Percentiles rank a stretch among this genome's conserved stretches.
Conservation (phyloP, 768 basidiomycete genomes). For the Auriscalpium microsporum region DNA sequence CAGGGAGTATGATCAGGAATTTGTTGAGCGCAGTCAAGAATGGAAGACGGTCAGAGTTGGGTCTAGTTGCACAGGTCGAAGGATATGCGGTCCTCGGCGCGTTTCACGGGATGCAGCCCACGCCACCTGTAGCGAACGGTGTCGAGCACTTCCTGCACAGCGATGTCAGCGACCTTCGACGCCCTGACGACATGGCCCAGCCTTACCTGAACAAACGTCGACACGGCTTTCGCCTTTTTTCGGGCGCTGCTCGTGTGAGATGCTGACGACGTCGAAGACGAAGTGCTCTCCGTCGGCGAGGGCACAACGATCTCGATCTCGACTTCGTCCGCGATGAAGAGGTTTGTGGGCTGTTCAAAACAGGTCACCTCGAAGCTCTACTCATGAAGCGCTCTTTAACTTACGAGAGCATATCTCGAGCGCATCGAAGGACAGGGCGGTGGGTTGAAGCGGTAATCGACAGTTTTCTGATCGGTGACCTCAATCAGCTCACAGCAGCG, state of each 20-base stretch:
- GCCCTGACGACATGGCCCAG: too few species aligned
- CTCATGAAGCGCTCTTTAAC: background rate
- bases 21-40: too few species aligned
- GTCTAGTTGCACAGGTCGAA: slow-evolving; percentile 10
- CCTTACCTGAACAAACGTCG: slow-evolving; percentile 3
- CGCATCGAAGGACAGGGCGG: slow-evolving; percentile 8
- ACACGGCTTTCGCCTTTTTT: background rate
- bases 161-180: background rate
- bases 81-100: slow-evolving; percentile 3
- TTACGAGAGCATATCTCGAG: slow-evolving; percentile 15
- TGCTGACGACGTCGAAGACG: background rate
- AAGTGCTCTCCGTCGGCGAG: slow-evolving; percentile 1
- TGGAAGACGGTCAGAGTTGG: too few species aligned
- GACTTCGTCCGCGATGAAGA: slow-evolving; percentile 8
- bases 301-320: slow-evolving; percentile 14
- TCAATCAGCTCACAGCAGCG: background rate
- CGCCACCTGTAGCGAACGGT: slow-evolving; percentile 5
- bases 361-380: background rate
- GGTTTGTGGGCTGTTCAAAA: slow-evolving; percentile 8
- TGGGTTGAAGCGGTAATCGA: slow-evolving; percentile 9
- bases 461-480: slow-evolving; percentile 4
- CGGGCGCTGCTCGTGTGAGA: background rate
- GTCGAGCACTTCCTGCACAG: slow-evolving; percentile 1
- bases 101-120: slow-evolving; percentile 1
- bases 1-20: too few species aligned